Base-by-base conservation (phyloP, 495 filamentous ascomycete genomes). In the Aspergillus homomorphus region DNA sequence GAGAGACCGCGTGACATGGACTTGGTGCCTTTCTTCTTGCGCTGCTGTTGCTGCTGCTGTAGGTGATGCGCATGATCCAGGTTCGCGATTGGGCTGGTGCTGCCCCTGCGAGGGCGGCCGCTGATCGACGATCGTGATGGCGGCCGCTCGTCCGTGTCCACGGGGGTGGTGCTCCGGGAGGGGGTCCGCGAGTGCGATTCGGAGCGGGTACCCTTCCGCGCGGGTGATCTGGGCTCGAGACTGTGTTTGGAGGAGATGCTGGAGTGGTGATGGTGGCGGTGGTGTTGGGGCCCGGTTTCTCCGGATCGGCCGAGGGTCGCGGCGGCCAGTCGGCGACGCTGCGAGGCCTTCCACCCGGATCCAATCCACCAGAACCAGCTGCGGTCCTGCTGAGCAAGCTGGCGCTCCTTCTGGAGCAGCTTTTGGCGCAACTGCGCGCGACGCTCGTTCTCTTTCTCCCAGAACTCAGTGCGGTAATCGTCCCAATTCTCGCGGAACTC, bases 401-500 rank as follows among this genome's bases (percentile, higher is more conserved):
- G 83, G 28, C 81, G 80, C 61, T 90, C 84, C 5, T 81, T 81
- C 57, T 83, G 80, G 51, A 82, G 80, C 21, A 94, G 68, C 64
- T 87, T 87, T 49, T 82, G 75, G 45, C 90, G 82, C 41, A 96
- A 74, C 48, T 88, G 69, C 5, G 85, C 82, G 15, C 94, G 89
- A 3, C 91, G 84, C 73, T 94, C 91, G 64, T 98, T 98, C 72
- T 98, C 95, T 59, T 85, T 87, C 62, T 96, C 94, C 94, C 94
- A 98, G 67, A 96, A 98, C 58, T 96, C 92, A 24, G 87, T 82
- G 33, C 95, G 82, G 71, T 93, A 98, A 4, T 91, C 71, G 65
- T 98, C 94, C 94, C 94, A 98, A 59, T 95, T 96, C 66, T 96
- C 91, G n/a, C 94, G 84, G 67, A 98, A 98, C 53, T 89, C 89